phyloP scores from a whole-genome alignment of 2,329 filamentous ascomycete species.

The Didymosphaeria variabile region DNA sequence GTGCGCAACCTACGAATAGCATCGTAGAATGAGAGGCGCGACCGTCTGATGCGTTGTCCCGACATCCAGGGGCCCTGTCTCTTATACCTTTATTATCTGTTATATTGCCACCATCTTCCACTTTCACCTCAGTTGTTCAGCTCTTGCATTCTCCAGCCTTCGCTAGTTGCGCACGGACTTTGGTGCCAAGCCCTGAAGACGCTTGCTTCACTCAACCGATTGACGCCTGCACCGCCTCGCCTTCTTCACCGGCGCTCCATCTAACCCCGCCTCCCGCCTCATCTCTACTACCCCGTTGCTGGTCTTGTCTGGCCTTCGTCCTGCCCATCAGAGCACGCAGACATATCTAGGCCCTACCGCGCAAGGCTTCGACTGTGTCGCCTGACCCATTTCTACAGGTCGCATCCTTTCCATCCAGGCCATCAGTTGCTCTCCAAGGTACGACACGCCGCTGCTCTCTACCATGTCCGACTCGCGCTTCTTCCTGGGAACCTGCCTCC shows the following conservation, averaged over 20 bases:
- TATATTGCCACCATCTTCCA: neutral
- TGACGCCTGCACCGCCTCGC: constrained; percentile 7
- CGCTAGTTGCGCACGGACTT: constrained; percentile 9
- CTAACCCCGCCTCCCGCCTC: constrained; percentile 9
- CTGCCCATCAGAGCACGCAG: neutral
- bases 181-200: constrained; percentile 14
- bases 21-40: neutral
- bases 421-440: constrained; percentile 21
- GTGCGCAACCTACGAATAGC: constrained; percentile 1
- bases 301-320: neutral
- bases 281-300: constrained; percentile 12
- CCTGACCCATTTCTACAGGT: constrained; percentile 8
- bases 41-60: constrained; percentile 5
- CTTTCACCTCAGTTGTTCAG: neutral
- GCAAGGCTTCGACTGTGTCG: constrained; percentile 13
- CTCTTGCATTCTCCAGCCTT: neutral
- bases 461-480: constrained; percentile 19
- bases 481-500: constrained; percentile 34
- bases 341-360: constrained; percentile 13
- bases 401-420: constrained; percentile 18
- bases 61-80: too few relatives aligned
- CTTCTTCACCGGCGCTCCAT: constrained; percentile 18
- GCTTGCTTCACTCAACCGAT: constrained; percentile 12
- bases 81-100: neutral
- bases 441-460: constrained; percentile 22